Conservation (phyloP, 2,329 filamentous ascomycete species). For the Seiridium unicorne region DNA sequence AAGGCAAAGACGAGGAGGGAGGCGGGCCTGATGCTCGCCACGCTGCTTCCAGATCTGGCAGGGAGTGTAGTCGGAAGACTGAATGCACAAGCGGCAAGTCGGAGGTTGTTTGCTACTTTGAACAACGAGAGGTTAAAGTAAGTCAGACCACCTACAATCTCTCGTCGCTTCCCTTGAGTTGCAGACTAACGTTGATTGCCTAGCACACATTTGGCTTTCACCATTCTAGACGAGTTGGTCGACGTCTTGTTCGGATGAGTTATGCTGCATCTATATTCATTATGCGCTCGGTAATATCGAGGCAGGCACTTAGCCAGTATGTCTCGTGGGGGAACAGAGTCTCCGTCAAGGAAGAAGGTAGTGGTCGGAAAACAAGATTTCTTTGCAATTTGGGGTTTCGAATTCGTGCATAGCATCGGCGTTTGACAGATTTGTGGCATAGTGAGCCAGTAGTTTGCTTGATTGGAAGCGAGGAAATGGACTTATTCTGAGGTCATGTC, state of each 20-base stretch:
- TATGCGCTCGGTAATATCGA: neutral
- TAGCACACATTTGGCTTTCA: constrained; percentile 68
- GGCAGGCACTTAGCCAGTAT: neutral
- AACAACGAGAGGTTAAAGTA: constrained; percentile 91
- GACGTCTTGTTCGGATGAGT: constrained; percentile 57
- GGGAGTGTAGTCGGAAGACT: constrained; percentile 89
- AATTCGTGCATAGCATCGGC: constrained; percentile 3
- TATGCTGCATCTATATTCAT: neutral
- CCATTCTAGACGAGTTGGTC: constrained; percentile 69
- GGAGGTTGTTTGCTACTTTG: constrained; percentile 83
- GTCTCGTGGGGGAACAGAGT: neutral
- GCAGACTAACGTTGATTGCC: neutral
- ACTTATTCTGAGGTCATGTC: no score
- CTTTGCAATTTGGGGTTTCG: neutral
- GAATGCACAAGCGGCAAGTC: constrained; percentile 87
- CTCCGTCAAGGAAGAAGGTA: no score
- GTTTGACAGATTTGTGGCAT: neutral
- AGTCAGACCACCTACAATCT: constrained; percentile 32
- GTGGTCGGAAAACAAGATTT: no score
- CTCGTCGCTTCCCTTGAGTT: no score
- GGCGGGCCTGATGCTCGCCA: constrained; percentile 84
- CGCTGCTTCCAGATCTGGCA: constrained; percentile 85
- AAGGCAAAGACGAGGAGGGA: constrained; percentile 81
- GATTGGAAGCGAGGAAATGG: no score
- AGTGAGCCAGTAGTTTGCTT: no score